Conservation (phyloP, 768 basidiomycete genomes). For the Leccinum subgranulosum region DNA sequence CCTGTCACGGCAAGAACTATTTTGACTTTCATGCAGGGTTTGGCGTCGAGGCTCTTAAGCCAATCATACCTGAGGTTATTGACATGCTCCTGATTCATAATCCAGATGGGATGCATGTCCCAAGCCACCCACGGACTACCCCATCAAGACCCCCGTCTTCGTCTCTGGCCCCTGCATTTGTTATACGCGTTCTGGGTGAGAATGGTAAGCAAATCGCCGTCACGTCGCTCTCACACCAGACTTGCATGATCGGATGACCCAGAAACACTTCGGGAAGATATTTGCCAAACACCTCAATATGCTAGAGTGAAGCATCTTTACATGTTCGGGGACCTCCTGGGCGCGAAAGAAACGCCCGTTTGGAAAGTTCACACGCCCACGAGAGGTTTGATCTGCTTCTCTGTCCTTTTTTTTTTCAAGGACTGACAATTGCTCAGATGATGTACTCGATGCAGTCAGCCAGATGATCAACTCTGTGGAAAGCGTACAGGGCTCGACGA, state of each 20-base stretch:
- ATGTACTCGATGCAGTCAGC: slow-evolving; percentile 5
- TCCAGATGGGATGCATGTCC: not conserved
- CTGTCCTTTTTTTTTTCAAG: too few relatives aligned
- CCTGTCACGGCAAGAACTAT: not conserved
- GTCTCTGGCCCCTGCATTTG: slow-evolving; percentile 14
- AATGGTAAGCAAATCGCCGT: slow-evolving; percentile 1
- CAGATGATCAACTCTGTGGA: slow-evolving; percentile 11
- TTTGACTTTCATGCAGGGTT: slow-evolving; percentile 3
- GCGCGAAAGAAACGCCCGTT: slow-evolving; percentile 5
- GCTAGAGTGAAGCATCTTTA: slow-evolving; percentile 16
- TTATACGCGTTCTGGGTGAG: slow-evolving; percentile 11
- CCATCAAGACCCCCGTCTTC: slow-evolving; percentile 5
- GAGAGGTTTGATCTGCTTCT: slow-evolving; percentile 2
- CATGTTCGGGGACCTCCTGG: slow-evolving; percentile 9
- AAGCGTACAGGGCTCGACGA: slow-evolving; percentile 8
- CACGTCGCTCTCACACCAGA: not conserved
- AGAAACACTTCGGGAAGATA: slow-evolving; percentile 20
- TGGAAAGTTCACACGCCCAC: slow-evolving; percentile 11
- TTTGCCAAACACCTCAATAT: slow-evolving; percentile 14
- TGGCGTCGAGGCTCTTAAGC: slow-evolving; percentile 10
- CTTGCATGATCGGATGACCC: not conserved
- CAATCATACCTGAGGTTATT: slow-evolving; percentile 7
- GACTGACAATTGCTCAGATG: not conserved
- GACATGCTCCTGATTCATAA: slow-evolving; percentile 9
- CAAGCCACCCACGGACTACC: not conserved